phyloP scores from a whole-genome alignment of 1,284 basidiomycete species.

The Moesziomyces sp. region DNA sequence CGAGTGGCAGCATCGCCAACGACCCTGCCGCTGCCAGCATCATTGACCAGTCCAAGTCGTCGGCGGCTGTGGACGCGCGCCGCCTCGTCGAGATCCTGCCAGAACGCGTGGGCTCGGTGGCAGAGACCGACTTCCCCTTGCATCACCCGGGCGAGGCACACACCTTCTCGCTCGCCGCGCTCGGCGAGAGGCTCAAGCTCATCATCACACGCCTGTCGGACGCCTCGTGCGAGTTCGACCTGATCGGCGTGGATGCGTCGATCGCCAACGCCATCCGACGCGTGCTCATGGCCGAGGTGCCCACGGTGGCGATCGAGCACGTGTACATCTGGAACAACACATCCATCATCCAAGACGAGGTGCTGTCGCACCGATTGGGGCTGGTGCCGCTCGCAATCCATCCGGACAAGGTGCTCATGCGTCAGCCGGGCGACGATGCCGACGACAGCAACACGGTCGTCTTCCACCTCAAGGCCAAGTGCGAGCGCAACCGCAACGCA shows the following conservation, averaged over 20 bases:
- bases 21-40: conserved; percentile 36
- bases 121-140: conserved; percentile 59
- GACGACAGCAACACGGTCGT: conserved; percentile 92
- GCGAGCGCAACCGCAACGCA: conserved; percentile 74
- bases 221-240: conserved; percentile 83
- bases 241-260: conserved; percentile 93
- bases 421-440: conserved; percentile 70
- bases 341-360: conserved; percentile 91
- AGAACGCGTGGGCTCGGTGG: conserved; percentile 62
- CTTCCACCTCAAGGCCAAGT: conserved; percentile 81
- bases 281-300: conserved; percentile 89
- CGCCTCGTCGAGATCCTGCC: conserved; percentile 62
- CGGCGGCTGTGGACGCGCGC: conserved; percentile 45
- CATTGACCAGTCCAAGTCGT: conserved; percentile 34
- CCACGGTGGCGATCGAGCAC: conserved; percentile 87
- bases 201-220: conserved; percentile 58
- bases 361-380: conserved; percentile 89
- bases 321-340: conserved; percentile 97
- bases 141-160: conserved; percentile 52
- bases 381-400: conserved; percentile 89
- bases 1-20: conserved; percentile 30
- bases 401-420: conserved; percentile 73
- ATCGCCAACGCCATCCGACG: conserved; percentile 94
- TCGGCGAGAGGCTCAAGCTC: conserved; percentile 47
- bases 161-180: conserved; percentile 45